Percentiles rank a stretch among this genome's conserved stretches.
phyloP scores from a whole-genome alignment of 1,284 basidiomycete genomes.

The Irpex sp. region DNA sequence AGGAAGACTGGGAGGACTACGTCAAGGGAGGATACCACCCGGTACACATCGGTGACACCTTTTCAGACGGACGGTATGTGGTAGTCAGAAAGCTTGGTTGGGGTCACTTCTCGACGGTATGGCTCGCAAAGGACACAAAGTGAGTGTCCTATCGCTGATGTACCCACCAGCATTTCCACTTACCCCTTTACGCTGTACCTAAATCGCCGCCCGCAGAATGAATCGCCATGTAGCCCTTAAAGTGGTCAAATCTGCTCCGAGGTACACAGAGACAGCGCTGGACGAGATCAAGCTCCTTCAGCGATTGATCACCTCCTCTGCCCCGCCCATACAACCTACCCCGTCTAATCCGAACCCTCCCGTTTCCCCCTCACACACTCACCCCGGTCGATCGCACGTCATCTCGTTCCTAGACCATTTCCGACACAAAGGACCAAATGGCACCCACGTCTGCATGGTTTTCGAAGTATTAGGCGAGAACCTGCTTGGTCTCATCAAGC shows the following conservation, averaged over 20 bases:
- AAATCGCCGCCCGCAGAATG: conserved; percentile 49
- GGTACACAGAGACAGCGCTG: conserved; percentile 97
- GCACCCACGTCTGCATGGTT: conserved; percentile 98
- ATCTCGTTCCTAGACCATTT: conserved; percentile 98
- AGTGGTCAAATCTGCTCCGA: conserved; percentile 95
- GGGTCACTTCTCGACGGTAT: conserved; percentile 97
- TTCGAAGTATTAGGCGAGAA: conserved; percentile 99
- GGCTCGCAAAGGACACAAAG: conserved; percentile 87
- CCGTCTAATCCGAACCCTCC: conserved; percentile 53
- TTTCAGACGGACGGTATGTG: conserved; percentile 85
- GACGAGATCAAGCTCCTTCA: conserved; percentile 96
- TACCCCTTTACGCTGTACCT: not conserved
- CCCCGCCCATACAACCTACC: conserved; percentile 59
- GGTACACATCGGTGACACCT: conserved; percentile 91
- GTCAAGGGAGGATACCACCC: conserved; percentile 94
- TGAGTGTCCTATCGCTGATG: conserved; percentile 35
- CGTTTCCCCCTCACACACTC: conserved; percentile 63
- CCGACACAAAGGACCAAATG: conserved; percentile 94
- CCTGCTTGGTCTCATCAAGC: conserved; percentile 95
- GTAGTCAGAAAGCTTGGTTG: conserved; percentile 97
- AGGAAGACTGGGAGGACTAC: conserved; percentile 85
- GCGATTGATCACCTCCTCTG: conserved; percentile 90
- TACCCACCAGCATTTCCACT: conserved; percentile 11
- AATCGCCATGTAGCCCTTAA: conserved; percentile 98
- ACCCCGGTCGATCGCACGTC: conserved; percentile 80